Percentiles rank a stretch among this genome's conserved stretches.
These are phyloP conservation scores for Trifolium subterraneum DNA, from an alignment of 306 rosid species.

Conservation along the genomic window DNA sequence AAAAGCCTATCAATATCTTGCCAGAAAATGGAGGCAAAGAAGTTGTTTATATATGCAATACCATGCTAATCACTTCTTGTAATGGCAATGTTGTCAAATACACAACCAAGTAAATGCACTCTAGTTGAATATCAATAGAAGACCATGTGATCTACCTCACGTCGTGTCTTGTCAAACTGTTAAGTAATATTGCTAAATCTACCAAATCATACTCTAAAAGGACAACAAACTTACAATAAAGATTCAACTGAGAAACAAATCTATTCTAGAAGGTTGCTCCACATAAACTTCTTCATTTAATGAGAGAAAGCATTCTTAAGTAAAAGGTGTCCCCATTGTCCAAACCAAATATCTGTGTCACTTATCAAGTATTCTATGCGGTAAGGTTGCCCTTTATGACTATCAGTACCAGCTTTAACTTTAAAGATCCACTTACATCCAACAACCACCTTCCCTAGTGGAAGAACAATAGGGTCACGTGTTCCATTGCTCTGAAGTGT, in stretches of 20 bases:
- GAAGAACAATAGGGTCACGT: neutral
- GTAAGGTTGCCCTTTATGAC: neutral
- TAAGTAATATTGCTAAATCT: neutral
- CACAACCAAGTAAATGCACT: neutral
- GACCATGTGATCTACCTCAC: neutral
- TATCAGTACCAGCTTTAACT: neutral
- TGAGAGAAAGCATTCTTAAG: neutral
- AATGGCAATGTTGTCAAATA: neutral
- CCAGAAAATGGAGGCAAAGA: neutral
- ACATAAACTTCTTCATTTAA: conserved; percentile 8
- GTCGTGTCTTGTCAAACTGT: neutral
- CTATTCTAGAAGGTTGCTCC: neutral
- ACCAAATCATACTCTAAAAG: neutral
- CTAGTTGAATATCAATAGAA: neutral
- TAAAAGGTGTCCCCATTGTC: neutral
- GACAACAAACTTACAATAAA: neutral
- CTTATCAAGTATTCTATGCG: neutral
- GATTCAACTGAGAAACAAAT: neutral
- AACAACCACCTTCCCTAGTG: neutral
- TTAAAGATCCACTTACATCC: neutral
- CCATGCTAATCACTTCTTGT: neutral
- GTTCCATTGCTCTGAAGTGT: conserved; percentile 5
- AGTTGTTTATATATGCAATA: neutral
- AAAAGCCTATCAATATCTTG: neutral
- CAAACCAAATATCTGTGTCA: neutral